These are phyloP conservation scores for Phytopythium ostracodes DNA, from an alignment of 352 stramenopile species.

Conservation along the genomic window DNA sequence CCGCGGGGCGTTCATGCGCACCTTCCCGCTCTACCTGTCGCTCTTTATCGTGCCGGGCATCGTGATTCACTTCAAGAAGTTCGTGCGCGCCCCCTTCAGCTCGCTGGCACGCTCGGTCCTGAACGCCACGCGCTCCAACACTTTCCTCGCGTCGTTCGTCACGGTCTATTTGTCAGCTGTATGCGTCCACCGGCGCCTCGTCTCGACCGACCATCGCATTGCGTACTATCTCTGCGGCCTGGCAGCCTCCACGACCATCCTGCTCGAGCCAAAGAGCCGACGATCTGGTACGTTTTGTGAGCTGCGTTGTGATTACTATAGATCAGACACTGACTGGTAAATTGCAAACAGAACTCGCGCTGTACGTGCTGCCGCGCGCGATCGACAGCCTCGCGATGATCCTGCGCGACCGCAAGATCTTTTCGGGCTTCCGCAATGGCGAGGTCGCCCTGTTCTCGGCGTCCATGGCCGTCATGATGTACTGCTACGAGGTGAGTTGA, in stretches of 20 bases:
- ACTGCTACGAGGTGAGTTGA: conserved; percentile 68
- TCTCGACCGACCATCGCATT: conserved; percentile 63
- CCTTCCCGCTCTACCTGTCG: conserved; percentile 80
- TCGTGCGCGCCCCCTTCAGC: conserved; percentile 48
- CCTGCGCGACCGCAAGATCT: conserved; percentile 62
- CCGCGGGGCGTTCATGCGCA: conserved; percentile 50
- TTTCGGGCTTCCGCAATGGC: conserved; percentile 59
- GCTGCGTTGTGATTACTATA: neutral
- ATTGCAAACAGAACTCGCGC: conserved; percentile 46
- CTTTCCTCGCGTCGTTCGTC: conserved; percentile 72
- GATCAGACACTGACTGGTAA: conserved; percentile 4
- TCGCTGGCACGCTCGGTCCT: conserved; percentile 55
- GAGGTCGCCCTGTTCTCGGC: conserved; percentile 72
- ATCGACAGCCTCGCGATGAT: conserved; percentile 78
- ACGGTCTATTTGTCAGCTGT: conserved; percentile 64
- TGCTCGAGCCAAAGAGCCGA: conserved; percentile 75
- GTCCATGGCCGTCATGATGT: conserved; percentile 84
- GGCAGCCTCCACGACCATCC: conserved; percentile 58
- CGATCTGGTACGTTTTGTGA: conserved; percentile 47
- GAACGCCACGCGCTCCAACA: conserved; percentile 70
- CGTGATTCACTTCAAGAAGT: conserved; percentile 81
- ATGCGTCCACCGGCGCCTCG: conserved; percentile 51
- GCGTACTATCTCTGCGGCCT: conserved; percentile 75
- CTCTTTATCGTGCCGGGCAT: conserved; percentile 81
- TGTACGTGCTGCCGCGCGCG: conserved; percentile 75